Evolutionary conservation across 305 asterid species (phyloP).

Genomic region (Petunia hybrid): DNA sequence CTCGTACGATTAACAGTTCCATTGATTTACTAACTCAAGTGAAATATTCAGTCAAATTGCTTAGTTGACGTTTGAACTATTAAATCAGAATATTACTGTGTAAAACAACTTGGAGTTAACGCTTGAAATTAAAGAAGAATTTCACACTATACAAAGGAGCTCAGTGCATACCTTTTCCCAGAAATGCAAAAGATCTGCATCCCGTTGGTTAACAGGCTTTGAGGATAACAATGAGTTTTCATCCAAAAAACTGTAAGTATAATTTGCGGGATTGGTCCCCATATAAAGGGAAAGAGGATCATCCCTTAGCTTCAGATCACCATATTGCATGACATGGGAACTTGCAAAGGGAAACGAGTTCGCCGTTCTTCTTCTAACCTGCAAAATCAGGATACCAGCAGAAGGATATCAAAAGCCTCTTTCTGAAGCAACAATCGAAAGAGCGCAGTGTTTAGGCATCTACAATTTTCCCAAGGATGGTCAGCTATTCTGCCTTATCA

Average conservation of each 20-base stretch:
- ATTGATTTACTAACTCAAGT: not conserved
- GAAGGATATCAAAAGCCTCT: not conserved
- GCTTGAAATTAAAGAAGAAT: not conserved
- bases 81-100: no score
- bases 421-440: not conserved
- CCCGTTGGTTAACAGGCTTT: constrained; percentile 81
- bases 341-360: constrained; percentile 61
- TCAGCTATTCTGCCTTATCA: not conserved
- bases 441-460: not conserved
- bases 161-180: constrained; percentile 77
- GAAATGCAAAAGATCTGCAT: constrained; percentile 91
- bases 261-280: constrained; percentile 91
- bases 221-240: constrained; percentile 58
- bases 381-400: constrained; percentile 17
- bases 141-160: not conserved
- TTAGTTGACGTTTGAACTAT: no score
- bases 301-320: constrained; percentile 61
- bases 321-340: constrained; percentile 98
- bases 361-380: constrained; percentile 85
- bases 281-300: constrained; percentile 68
- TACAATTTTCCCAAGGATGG: not conserved
- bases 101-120: not conserved
- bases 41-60: not conserved
- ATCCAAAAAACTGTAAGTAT: constrained; percentile 60
- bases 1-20: not conserved